These are phyloP conservation scores for Davidsoniella virescens DNA, from an alignment of 2,329 filamentous ascomycete species.

Conservation along the genomic window DNA sequence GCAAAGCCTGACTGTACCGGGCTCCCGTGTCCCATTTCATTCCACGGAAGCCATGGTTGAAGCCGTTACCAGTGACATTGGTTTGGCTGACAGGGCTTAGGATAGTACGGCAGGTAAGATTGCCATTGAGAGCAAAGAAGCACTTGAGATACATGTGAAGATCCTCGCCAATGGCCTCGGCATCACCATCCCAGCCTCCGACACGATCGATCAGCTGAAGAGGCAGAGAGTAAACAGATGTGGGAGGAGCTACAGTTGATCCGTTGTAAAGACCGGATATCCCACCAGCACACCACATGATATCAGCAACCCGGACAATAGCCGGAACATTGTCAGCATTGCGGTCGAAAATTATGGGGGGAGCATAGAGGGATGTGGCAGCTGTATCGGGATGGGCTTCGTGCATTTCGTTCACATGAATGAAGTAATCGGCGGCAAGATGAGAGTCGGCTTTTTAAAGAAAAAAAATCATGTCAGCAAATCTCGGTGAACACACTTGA, in stretches of 20 bases:
- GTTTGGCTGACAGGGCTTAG: conserved; percentile 56
- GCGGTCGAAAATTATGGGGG: conserved; percentile 58
- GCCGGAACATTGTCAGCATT: conserved; percentile 53
- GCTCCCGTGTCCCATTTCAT: conserved; percentile 42
- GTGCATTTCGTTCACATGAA: conserved; percentile 47
- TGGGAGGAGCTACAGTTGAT: conserved; percentile 51
- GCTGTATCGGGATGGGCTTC: conserved; percentile 41
- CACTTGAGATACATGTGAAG: conserved; percentile 67
- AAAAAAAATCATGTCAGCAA: conserved; percentile 5
- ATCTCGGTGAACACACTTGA: neutral
- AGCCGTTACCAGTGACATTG: conserved; percentile 47
- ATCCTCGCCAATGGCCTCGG: conserved; percentile 59
- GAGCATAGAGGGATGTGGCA: conserved; percentile 47
- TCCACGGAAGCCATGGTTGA: conserved; percentile 35
- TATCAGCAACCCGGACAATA: conserved; percentile 53
- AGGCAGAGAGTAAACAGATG: conserved; percentile 57
- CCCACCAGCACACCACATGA: conserved; percentile 56
- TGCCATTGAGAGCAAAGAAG: conserved; percentile 57
- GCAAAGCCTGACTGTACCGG: conserved; percentile 54
- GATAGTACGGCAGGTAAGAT: conserved; percentile 47
- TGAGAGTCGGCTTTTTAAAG: conserved; percentile 56
- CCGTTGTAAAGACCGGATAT: conserved; percentile 50
- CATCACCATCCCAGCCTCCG: conserved; percentile 55
- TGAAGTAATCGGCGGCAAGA: conserved; percentile 51
- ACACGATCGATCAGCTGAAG: conserved; percentile 51